Evolutionary conservation across 345 rosid species (phyloP).

Genomic region (Citropsis articulata): DNA sequence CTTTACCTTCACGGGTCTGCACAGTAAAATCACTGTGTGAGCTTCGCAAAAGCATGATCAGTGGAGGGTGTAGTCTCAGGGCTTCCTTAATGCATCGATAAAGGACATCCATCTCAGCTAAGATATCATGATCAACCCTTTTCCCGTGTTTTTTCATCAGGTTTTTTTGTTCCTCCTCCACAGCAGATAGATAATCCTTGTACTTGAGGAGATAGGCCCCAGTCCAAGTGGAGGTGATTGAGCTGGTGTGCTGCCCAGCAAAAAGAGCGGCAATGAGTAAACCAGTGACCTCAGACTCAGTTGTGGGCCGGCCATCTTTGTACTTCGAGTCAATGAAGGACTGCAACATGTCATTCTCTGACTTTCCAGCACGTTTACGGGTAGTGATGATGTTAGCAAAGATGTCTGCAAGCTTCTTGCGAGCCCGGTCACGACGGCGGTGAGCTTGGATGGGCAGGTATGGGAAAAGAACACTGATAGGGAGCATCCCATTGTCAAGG

Average conservation of each 20-base stretch:
- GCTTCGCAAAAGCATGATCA: slow-evolving; percentile 83
- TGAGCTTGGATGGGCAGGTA: slow-evolving; percentile 95
- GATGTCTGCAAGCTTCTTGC: slow-evolving; percentile 74
- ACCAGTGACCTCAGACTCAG: slow-evolving; percentile 85
- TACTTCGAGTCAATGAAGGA: slow-evolving; percentile 94
- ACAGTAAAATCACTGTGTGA: slow-evolving; percentile 86
- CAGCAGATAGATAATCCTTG: slow-evolving; percentile 59
- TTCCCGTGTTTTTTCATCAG: slow-evolving; percentile 73
- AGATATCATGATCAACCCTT: slow-evolving; percentile 82
- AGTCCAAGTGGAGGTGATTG: slow-evolving; percentile 96
- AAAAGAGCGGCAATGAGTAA: slow-evolving; percentile 95
- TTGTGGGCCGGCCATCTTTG: slow-evolving; percentile 86
- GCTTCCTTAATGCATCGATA: slow-evolving; percentile 96
- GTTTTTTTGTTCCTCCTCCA: slow-evolving; percentile 69
- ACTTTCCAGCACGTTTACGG: slow-evolving; percentile 60
- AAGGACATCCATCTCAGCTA: slow-evolving; percentile 90
- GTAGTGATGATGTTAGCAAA: slow-evolving; percentile 74
- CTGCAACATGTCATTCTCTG: slow-evolving; percentile 95
- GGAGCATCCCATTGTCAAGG: slow-evolving; percentile 96
- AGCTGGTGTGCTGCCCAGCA: slow-evolving; percentile 99
- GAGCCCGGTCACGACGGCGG: slow-evolving; percentile 83
- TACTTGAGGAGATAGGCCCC: slow-evolving; percentile 81
- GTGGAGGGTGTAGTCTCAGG: slow-evolving; percentile 90
- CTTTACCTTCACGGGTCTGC: slow-evolving; percentile 71
- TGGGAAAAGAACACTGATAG: slow-evolving; percentile 90